phyloP scores from a whole-genome alignment of 495 filamentous ascomycete species.

The Glutinoglossum americanum region DNA sequence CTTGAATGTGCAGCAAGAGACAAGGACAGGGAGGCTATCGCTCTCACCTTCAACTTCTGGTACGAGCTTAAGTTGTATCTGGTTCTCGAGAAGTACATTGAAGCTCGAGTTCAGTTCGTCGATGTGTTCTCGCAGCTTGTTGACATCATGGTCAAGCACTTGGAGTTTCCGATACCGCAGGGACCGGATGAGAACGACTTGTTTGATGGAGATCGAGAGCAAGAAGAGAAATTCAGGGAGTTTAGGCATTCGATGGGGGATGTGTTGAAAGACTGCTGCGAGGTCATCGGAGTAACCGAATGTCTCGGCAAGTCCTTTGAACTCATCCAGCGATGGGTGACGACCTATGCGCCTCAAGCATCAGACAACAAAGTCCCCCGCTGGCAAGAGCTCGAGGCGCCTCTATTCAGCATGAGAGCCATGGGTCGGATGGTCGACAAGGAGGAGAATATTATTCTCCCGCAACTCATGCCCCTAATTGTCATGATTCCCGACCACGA shows the following conservation, averaged over 20 bases:
- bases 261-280: constrained; percentile 90
- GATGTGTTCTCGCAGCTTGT: constrained; percentile 74
- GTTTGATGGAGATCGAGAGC: constrained; percentile 87
- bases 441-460: constrained; percentile 66
- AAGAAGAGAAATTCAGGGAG: constrained; percentile 91
- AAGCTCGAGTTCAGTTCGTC: constrained; percentile 48
- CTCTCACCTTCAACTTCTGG: constrained; percentile 90
- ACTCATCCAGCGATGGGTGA: constrained; percentile 70
- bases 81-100: constrained; percentile 68
- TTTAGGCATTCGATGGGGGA: constrained; percentile 96
- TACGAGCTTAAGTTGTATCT: constrained; percentile 96
- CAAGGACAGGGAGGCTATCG: constrained; percentile 69
- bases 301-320: constrained; percentile 74
- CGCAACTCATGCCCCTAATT: constrained; percentile 75
- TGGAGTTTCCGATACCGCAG: constrained; percentile 72
- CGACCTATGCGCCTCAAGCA: constrained; percentile 54
- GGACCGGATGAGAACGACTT: constrained; percentile 52
- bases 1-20: constrained; percentile 79
- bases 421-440: constrained; percentile 94
- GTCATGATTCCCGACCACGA: constrained; percentile 89
- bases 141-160: constrained; percentile 78
- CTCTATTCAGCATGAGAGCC: constrained; percentile 81
- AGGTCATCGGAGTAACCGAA: constrained; percentile 79
- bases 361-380: constrained; percentile 58
- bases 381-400: constrained; percentile 91